Evolutionary conservation across 129 eudicot species (phyloP).

Genomic region (Heracleum sosnowskyi): DNA sequence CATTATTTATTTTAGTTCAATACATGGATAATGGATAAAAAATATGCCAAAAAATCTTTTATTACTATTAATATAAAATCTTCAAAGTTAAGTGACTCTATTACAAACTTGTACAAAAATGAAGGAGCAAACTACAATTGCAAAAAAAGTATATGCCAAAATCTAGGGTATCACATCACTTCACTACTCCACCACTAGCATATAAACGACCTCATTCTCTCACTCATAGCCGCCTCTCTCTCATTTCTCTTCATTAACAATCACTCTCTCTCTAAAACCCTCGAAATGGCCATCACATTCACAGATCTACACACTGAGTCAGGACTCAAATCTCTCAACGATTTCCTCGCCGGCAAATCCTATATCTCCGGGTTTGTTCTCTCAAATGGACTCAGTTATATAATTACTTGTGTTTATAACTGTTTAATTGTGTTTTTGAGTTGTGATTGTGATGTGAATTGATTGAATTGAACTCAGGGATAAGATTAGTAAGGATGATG

Average conservation of each 20-base stretch:
- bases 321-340: conserved; percentile 73
- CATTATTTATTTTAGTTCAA: too few relatives aligned
- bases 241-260: neutral
- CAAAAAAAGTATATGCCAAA: neutral
- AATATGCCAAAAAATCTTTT: too few relatives aligned
- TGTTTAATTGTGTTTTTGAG: neutral
- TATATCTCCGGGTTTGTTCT: conserved; percentile 60
- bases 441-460: neutral
- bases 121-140: neutral
- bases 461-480: conserved; percentile 26
- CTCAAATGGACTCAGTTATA: neutral
- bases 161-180: neutral
- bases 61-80: neutral
- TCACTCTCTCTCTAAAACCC: neutral
- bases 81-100: neutral
- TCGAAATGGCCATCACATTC: conserved; percentile 68
- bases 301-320: conserved; percentile 80
- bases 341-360: conserved; percentile 61
- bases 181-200: neutral
- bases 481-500: conserved; percentile 65
- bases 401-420: neutral
- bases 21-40: too few relatives aligned
- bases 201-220: neutral
- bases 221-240: neutral
- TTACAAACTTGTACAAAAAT: neutral